Conservation (phyloP, 1,284 basidiomycete species). For the Trametes sp. region DNA sequence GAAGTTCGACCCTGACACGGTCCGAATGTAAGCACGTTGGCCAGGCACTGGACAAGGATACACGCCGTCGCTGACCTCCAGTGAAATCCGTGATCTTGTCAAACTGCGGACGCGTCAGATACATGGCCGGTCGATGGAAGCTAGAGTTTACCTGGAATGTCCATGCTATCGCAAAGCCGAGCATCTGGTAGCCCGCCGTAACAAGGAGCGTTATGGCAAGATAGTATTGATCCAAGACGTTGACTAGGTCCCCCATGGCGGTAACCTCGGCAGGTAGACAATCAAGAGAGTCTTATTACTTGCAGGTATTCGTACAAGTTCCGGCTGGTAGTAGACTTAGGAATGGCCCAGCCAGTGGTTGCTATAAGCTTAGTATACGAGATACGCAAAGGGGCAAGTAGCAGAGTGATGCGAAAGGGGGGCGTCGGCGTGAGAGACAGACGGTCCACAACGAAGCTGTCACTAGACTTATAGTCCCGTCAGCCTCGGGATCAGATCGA, state of each 20-base stretch:
- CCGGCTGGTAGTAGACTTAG: neutral
- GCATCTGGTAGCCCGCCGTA: constrained; percentile 69
- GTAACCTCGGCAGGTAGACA: neutral
- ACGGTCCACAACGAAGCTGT: neutral
- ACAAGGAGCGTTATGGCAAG: constrained; percentile 72
- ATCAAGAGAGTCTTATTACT: too few species aligned
- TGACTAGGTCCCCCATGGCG: constrained; percentile 42
- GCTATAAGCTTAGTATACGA: too few species aligned
- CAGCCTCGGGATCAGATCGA: neutral
- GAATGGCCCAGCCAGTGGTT: neutral
- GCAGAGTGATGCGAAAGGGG: neutral
- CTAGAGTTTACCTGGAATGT: constrained; percentile 53
- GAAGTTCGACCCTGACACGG: constrained; percentile 65
- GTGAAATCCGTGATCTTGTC: constrained; percentile 80
- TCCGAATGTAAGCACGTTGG: neutral
- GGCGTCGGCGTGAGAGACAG: neutral
- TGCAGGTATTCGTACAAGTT: too few species aligned
- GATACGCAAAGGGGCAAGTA: neutral
- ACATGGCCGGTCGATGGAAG: neutral
- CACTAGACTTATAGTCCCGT: neutral
- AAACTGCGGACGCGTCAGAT: constrained; percentile 49
- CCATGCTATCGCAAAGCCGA: constrained; percentile 76
- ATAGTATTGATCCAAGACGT: constrained; percentile 72
- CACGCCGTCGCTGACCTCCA: constrained; percentile 50
- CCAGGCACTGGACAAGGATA: neutral